Base-by-base conservation (phyloP, 441 rosid species). In the Pelargonium cotyledonis region DNA sequence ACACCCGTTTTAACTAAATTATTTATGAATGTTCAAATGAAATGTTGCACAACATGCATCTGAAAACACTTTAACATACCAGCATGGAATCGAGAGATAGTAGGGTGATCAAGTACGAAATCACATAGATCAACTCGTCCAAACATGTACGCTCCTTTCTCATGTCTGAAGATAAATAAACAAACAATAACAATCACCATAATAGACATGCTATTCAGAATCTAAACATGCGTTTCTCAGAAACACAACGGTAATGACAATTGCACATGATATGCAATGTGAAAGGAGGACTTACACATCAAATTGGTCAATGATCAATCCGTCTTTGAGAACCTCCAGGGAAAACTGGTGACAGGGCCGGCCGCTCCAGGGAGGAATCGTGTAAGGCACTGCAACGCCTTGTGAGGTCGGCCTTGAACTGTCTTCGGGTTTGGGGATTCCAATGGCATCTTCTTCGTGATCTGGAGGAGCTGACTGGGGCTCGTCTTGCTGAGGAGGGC, bases 61-160 rank as follows among this genome's bases (percentile, higher is more conserved):
- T 23, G 26, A 23, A 10, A 6, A 38, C 11, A 44, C 46, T 14
- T 10, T 6, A 57, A 29, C 38, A 62, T 75, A 95, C 99, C 98
- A 21, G 99, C 97, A 79, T 95, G 99, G 77, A 92, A 95, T 65
- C 98, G 88, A 58, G 99, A 95, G 63, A 95, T 81, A 10, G 97
- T 90, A 0, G 97, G 91, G 75, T 95, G 99, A 81, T 90, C 95
- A 8, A 95, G 96, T 63, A 88, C 71, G 72, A 95, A 95, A 76
- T 95, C 98, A 70, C 98, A 95, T 64, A 90, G 81, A 75, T 84
- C 86, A 6, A 85, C 89, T 18, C 98, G 96, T 47, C 99, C 99
- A 83, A 95, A 92, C 98, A 95, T 77, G 79, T 88, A 95, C 58
- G 98, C 98, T 64, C 97, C 98, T 75, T 90, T 95, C 82, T 89